Evolutionary conservation across 352 stramenopile species (phyloP).

Genomic region (Peronospora farinosa): DNA sequence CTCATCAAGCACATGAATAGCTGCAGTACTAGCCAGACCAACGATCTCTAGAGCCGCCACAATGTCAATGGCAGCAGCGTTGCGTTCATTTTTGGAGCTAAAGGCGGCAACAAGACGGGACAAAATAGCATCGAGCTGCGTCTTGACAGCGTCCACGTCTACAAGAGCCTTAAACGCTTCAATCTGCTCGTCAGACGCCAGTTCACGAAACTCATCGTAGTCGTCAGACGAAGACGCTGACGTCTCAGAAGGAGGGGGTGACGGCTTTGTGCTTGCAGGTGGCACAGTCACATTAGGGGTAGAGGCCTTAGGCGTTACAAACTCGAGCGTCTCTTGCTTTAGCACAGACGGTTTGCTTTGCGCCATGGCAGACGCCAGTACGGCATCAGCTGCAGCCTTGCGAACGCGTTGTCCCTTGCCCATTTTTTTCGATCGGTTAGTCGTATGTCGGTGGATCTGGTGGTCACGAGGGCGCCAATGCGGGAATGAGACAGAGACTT

Average conservation of each 20-base stretch:
- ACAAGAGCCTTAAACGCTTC: constrained; percentile 33
- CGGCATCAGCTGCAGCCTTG: constrained; percentile 48
- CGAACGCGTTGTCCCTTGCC: constrained; percentile 64
- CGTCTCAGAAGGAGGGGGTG: constrained; percentile 27
- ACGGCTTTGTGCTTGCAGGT: constrained; percentile 20
- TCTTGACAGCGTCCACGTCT: constrained; percentile 28
- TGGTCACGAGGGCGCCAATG: background rate
- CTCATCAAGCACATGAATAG: constrained; percentile 41
- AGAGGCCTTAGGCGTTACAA: constrained; percentile 15
- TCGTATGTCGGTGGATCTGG: background rate
- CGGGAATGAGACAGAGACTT: background rate
- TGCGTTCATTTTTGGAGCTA: constrained; percentile 32
- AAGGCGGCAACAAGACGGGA: constrained; percentile 36
- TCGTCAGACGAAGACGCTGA: constrained; percentile 30
- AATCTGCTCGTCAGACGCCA: constrained; percentile 41
- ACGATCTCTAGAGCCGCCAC: constrained; percentile 41
- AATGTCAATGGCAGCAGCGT: constrained; percentile 42
- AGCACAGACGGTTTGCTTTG: constrained; percentile 33
- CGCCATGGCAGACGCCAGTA: constrained; percentile 32
- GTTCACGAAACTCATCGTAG: constrained; percentile 31
- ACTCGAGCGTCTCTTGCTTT: constrained; percentile 26
- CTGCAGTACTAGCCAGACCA: constrained; percentile 28
- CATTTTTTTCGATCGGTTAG: constrained; percentile 22
- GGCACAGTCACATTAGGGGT: constrained; percentile 13
- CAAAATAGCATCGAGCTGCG: constrained; percentile 36